A percentile compares a stretch with the other conserved stretches of the same genome.
Conservation (phyloP, 1,284 basidiomycete species). For the Bondarzewia mesenterica region DNA sequence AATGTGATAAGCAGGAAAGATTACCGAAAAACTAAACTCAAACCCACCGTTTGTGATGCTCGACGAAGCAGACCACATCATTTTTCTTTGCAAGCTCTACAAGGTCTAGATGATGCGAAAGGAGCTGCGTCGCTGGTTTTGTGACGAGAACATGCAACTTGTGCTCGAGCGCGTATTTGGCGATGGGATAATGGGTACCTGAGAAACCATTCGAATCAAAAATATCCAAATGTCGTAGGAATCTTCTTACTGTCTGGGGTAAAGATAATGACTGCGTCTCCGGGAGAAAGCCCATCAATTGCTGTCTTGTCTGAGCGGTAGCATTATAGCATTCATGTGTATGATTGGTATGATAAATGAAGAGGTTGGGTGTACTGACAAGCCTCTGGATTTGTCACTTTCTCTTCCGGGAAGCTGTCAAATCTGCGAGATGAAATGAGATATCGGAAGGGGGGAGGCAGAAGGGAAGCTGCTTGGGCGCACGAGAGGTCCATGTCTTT, state of each 20-base stretch:
- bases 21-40: not conserved
- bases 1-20: not conserved
- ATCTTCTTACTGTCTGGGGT: slow-evolving; percentile 68
- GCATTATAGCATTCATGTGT: slow-evolving; percentile 7
- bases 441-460: not conserved
- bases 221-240: not conserved
- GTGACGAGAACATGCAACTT: slow-evolving; percentile 87
- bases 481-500: slow-evolving; percentile 80
- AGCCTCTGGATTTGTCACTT: slow-evolving; percentile 67
- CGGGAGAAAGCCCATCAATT: slow-evolving; percentile 72
- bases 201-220: not conserved
- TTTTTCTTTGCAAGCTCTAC: slow-evolving; percentile 70
- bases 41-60: slow-evolving; percentile 72
- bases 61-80: slow-evolving; percentile 84
- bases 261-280: slow-evolving; percentile 84
- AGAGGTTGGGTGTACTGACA: slow-evolving; percentile 46
- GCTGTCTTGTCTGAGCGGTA: slow-evolving; percentile 67
- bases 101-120: slow-evolving; percentile 76
- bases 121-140: slow-evolving; percentile 85
- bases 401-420: slow-evolving; percentile 70
- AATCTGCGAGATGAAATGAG: slow-evolving; percentile 44
- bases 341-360: slow-evolving; percentile 1
- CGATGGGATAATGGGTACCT: slow-evolving; percentile 85
- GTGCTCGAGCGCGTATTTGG: slow-evolving; percentile 77
- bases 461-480: slow-evolving; percentile 16